A percentile compares a stretch with the other conserved stretches of the same genome.
These are phyloP conservation scores for Coemansia asiatica DNA, from an alignment of 192 early-diverging fungal species.

Conservation along the genomic window DNA sequence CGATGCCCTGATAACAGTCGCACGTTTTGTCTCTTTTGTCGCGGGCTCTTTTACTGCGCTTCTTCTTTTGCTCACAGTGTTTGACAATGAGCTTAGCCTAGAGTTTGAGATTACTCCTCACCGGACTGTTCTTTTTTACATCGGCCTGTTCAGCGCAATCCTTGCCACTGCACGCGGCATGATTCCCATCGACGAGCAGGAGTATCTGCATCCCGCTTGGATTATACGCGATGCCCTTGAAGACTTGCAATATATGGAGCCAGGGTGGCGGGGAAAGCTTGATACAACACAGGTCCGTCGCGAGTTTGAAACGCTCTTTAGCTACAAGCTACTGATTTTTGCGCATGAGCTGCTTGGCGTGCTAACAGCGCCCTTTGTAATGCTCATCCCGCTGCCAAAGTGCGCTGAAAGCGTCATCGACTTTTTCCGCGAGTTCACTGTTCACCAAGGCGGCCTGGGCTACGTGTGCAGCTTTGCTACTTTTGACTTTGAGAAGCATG, in stretches of 20 bases:
- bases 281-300: constrained; percentile 83
- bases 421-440: constrained; percentile 94
- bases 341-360: constrained; percentile 80
- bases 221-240: constrained; percentile 77
- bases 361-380: constrained; percentile 77
- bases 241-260: constrained; percentile 88
- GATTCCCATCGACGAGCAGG: constrained; percentile 76
- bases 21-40: constrained; percentile 87
- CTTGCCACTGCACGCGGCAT: constrained; percentile 78
- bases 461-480: constrained; percentile 97
- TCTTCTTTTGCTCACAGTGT: constrained; percentile 74
- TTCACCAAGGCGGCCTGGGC: constrained; percentile 86
- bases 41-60: constrained; percentile 86
- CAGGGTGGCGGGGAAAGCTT: constrained; percentile 76
- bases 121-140: constrained; percentile 90
- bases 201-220: constrained; percentile 79
- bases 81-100: constrained; percentile 84
- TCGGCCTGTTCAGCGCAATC: constrained; percentile 83
- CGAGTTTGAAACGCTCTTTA: constrained; percentile 78
- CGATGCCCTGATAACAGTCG: constrained; percentile 71
- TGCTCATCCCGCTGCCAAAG: constrained; percentile 73
- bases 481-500: constrained; percentile 90
- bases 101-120: constrained; percentile 90
- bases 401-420: constrained; percentile 81
- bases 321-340: constrained; percentile 76